phyloP scores from a whole-genome alignment of 2,329 filamentous ascomycete genomes.

The Phialophora chinensis region DNA sequence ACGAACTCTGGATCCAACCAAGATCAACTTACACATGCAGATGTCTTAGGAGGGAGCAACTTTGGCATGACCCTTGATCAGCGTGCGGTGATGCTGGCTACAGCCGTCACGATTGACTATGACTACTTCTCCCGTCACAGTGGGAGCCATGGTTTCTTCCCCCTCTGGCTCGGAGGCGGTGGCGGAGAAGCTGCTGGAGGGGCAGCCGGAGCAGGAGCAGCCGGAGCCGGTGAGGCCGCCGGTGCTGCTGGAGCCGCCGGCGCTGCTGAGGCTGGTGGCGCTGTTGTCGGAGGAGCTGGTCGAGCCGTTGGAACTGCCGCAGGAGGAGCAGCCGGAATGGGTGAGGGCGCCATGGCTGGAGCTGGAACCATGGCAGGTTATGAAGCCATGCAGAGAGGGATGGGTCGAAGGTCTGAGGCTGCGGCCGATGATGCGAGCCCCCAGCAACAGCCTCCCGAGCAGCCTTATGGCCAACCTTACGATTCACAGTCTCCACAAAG shows the following conservation, averaged over 20 bases:
- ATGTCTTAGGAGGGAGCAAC: slow-evolving; percentile 28
- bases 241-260: slow-evolving; percentile 45
- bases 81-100: slow-evolving; percentile 69
- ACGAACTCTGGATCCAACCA: slow-evolving; percentile 49
- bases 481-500: slow-evolving; percentile 43
- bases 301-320: slow-evolving; percentile 41
- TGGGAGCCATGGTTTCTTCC: slow-evolving; percentile 56
- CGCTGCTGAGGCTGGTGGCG: slow-evolving; percentile 47
- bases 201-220: slow-evolving; percentile 38
- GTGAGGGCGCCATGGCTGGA: slow-evolving; percentile 55
- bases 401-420: slow-evolving; percentile 43
- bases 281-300: slow-evolving; percentile 38
- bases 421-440: slow-evolving; percentile 18
- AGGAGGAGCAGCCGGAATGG: slow-evolving; percentile 40
- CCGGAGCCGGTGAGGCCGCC: slow-evolving; percentile 44
- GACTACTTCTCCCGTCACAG: slow-evolving; percentile 71
- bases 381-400: slow-evolving; percentile 65
- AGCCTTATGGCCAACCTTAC: slow-evolving; percentile 27
- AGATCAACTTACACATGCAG: slow-evolving; percentile 32
- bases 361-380: slow-evolving; percentile 68
- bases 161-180: slow-evolving; percentile 55
- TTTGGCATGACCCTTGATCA: slow-evolving; percentile 69
- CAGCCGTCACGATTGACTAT: slow-evolving; percentile 69
- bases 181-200: slow-evolving; percentile 46
- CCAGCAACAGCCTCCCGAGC: slow-evolving; percentile 22